phyloP scores from a whole-genome alignment of 345 rosid genomes.

The Lepidium aucheri region DNA sequence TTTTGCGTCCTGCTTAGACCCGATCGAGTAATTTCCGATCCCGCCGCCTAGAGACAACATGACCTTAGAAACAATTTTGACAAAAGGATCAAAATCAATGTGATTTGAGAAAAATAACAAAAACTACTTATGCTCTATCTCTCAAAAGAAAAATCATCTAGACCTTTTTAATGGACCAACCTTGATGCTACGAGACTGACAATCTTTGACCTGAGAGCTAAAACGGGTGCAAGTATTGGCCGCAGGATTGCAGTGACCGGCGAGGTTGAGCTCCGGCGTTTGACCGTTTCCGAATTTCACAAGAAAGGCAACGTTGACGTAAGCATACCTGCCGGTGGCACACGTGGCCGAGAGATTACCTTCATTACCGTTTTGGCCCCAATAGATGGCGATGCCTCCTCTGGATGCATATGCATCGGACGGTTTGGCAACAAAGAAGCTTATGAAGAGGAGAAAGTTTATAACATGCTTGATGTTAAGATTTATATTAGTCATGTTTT shows the following conservation, averaged over 20 bases:
- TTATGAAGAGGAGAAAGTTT: conserved; percentile 2
- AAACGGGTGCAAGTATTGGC: conserved; percentile 29
- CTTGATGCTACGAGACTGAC: conserved; percentile 44
- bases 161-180: conserved; percentile 9
- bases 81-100: neutral
- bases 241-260: conserved; percentile 52
- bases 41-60: conserved; percentile 58
- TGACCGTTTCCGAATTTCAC: conserved; percentile 43
- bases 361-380: conserved; percentile 61
- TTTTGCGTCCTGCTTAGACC: conserved; percentile 38
- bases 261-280: conserved; percentile 41
- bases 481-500: conserved; percentile 6
- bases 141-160: neutral
- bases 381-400: conserved; percentile 32
- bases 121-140: neutral
- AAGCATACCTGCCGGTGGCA: conserved; percentile 34
- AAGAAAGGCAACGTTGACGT: conserved; percentile 52
- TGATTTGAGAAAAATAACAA: neutral
- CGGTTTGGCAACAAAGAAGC: neutral
- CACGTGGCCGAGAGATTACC: conserved; percentile 41
- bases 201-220: conserved; percentile 32
- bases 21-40: conserved; percentile 36
- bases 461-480: neutral
- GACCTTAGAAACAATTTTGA: conserved; percentile 12
- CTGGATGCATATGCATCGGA: neutral